Evolutionary conservation across 352 stramenopile genomes (phyloP).

Genomic region (Elongisporangium undulatum): DNA sequence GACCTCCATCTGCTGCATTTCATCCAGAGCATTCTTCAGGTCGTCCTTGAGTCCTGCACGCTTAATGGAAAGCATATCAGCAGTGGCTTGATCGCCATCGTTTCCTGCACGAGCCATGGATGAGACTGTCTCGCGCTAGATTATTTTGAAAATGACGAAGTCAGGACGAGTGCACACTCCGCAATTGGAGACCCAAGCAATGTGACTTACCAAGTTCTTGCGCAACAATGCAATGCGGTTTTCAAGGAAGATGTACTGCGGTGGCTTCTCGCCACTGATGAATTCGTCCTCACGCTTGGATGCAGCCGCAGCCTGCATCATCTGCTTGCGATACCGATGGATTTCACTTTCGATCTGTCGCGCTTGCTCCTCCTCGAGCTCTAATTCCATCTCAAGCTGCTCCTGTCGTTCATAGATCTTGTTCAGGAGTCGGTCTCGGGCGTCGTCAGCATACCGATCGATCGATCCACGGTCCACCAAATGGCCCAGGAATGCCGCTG

Average conservation of each 20-base stretch:
- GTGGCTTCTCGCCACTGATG: slow-evolving; percentile 73
- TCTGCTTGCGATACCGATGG: slow-evolving; percentile 57
- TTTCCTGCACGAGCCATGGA: slow-evolving; percentile 50
- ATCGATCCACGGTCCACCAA: slow-evolving; percentile 59
- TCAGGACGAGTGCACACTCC: neutral
- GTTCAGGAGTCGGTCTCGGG: slow-evolving; percentile 45
- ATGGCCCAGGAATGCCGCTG: slow-evolving; percentile 53
- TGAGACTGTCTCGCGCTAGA: slow-evolving; percentile 51
- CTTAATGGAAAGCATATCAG: slow-evolving; percentile 60
- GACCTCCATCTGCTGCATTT: slow-evolving; percentile 67
- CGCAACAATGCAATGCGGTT: slow-evolving; percentile 61
- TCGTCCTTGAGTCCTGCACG: slow-evolving; percentile 65
- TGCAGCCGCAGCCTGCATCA: slow-evolving; percentile 52
- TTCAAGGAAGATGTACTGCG: slow-evolving; percentile 75
- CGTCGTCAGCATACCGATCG: slow-evolving; percentile 55
- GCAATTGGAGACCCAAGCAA: neutral
- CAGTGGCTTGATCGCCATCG: slow-evolving; percentile 45
- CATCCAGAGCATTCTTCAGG: slow-evolving; percentile 55
- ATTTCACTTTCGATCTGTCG: slow-evolving; percentile 60
- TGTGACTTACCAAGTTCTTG: slow-evolving; percentile 62
- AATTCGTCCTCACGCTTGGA: slow-evolving; percentile 74
- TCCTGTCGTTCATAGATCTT: slow-evolving; percentile 47
- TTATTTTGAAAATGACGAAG: neutral
- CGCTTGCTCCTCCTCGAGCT: slow-evolving; percentile 49
- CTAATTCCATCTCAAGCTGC: slow-evolving; percentile 59